phyloP scores from a whole-genome alignment of 2,329 filamentous ascomycete genomes.

The Aspergillus chevalieri region DNA sequence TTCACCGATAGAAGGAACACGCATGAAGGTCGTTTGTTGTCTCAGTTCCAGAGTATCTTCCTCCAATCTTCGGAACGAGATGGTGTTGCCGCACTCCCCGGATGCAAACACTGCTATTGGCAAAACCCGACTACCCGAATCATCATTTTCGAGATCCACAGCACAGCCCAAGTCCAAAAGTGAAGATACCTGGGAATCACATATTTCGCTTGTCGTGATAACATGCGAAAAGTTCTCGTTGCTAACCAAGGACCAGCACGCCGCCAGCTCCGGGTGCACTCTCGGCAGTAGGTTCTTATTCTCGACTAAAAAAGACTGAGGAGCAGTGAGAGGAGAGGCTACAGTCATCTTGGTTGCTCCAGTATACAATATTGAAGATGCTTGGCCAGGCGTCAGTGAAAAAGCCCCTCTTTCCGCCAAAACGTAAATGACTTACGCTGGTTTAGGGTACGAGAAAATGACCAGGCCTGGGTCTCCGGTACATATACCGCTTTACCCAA shows the following conservation, averaged over 20 bases:
- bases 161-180: slow-evolving; percentile 49
- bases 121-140: slow-evolving; percentile 21
- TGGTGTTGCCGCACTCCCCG: slow-evolving; percentile 43
- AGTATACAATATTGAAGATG: slow-evolving; percentile 22
- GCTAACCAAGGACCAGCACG: slow-evolving; percentile 23
- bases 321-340: slow-evolving; percentile 13
- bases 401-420: background rate
- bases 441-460: slow-evolving; percentile 37
- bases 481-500: slow-evolving; percentile 49
- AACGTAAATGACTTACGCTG: slow-evolving; percentile 16
- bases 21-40: slow-evolving; percentile 15
- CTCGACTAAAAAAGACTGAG: slow-evolving; percentile 11
- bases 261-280: slow-evolving; percentile 31
- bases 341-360: slow-evolving; percentile 25
- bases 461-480: slow-evolving; percentile 43
- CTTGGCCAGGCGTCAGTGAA: slow-evolving; percentile 10
- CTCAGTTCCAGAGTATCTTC: slow-evolving; percentile 22
- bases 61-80: slow-evolving; percentile 39
- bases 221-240: slow-evolving; percentile 29
- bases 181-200: slow-evolving; percentile 31
- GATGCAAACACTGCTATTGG: slow-evolving; percentile 33
- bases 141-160: slow-evolving; percentile 27
- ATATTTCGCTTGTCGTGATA: slow-evolving; percentile 22
- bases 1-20: slow-evolving; percentile 36
- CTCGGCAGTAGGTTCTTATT: slow-evolving; percentile 20